Evolutionary conservation across 176 grass and related monocot species (phyloP).

Genomic region (Rhynchospora breviuscula): DNA sequence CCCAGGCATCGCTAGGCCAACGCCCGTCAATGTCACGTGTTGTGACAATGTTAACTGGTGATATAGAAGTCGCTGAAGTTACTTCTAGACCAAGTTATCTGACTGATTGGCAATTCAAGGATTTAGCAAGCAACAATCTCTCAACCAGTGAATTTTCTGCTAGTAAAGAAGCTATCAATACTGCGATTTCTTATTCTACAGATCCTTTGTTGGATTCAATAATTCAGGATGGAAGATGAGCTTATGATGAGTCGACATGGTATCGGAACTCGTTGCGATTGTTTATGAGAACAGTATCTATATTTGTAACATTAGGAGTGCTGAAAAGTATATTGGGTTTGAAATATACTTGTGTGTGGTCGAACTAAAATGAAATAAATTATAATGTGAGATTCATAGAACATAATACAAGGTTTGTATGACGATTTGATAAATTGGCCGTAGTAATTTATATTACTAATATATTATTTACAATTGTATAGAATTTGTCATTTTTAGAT

Average conservation of each 20-base stretch:
- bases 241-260: background rate
- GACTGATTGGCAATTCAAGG: conserved; percentile 49
- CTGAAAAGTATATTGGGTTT: no score
- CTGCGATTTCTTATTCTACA: conserved; percentile 12
- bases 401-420: no score
- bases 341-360: no score
- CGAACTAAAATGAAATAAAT: no score
- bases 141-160: conserved; percentile 22
- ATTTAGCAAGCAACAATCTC: conserved; percentile 23
- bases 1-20: conserved; percentile 35
- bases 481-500: no score
- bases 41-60: conserved; percentile 41
- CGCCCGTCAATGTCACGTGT: conserved; percentile 61
- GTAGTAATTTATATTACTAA: no score
- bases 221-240: conserved; percentile 43
- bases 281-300: no score
- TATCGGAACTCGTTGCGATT: no score
- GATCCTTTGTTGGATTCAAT: conserved; percentile 29
- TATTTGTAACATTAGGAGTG: no score
- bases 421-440: no score
- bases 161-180: background rate
- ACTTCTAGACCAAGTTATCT: conserved; percentile 53
- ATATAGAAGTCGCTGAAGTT: conserved; percentile 27
- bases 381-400: no score
- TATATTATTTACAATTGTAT: no score